Base-by-base conservation (phyloP, 2,329 filamentous ascomycete genomes). In the Aspergillus persii region DNA sequence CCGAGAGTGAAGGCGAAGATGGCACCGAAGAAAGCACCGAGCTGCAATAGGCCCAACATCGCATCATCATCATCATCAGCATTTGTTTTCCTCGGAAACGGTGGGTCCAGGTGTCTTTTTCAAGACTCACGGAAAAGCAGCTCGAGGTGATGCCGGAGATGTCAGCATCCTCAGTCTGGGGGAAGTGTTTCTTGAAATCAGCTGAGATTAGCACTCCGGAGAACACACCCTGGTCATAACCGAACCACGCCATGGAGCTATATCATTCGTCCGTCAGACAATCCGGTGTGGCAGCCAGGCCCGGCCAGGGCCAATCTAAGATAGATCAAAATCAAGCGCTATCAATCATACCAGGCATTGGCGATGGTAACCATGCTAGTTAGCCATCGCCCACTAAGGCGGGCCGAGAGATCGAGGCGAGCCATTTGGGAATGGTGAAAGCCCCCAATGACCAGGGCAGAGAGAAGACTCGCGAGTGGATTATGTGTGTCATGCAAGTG, bases 1-100 rank as follows among this genome's bases (percentile, higher is more conserved):
- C 80, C 80, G 6, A 77, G 66, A 31, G 69, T 65, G 53, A 75
- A 59, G 67, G 68, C 56, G 71, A 76, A 71, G 56, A 81, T 73
- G 48, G 80, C 76, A 36, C 80, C 79, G 15, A 80, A 71, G 66
- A 81, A 80, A 8, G 44, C 44, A 8, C 44, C 44, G 44, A 47
- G 44, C 44, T 47, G 27, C 60, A 61, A 51, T 59, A 54, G n/a
- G 56, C 52, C 60, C 30, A 61, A 63, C 23, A 61, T 59, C 5
- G 59, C 56, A 15, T 54, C 59, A 29, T 61, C 59, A 29, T 61
- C 59, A 7, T 61, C 59, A 23, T 23, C 18, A 7, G 59, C 61
- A 27, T 27, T 18, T 48, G 23, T 46, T 18, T 46, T 46, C 41
- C 18, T 8, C n/a, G 44, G 44, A 47, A 47, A 12, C 44, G 12